Percentiles rank a stretch among this genome's conserved stretches.
phyloP scores from a whole-genome alignment of 2,329 filamentous ascomycete species.

The Penicillium sp. region DNA sequence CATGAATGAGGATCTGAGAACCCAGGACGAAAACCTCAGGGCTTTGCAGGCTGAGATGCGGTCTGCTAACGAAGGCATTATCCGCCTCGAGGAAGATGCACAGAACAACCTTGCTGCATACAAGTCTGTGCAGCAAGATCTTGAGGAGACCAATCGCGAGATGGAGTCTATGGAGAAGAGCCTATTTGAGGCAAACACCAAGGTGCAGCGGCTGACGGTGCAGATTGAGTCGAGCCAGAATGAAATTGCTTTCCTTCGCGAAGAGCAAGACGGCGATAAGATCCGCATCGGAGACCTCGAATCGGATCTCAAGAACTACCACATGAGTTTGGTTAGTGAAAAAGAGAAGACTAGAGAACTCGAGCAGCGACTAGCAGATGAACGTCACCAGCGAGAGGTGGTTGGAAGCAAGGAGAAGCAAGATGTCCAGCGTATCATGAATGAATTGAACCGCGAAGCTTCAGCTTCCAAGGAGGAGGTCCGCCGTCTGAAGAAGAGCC shows the following conservation, averaged over 20 bases:
- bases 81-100: conserved; percentile 86
- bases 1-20: conserved; percentile 68
- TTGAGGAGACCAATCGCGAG: conserved; percentile 80
- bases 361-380: conserved; percentile 71
- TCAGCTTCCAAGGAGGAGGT: conserved; percentile 82
- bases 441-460: conserved; percentile 84
- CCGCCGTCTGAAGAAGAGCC: conserved; percentile 74
- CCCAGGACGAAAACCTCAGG: conserved; percentile 80
- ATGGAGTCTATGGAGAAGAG: conserved; percentile 81
- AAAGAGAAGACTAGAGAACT: conserved; percentile 72
- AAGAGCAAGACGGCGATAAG: conserved; percentile 97
- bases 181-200: conserved; percentile 79
- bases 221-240: conserved; percentile 90
- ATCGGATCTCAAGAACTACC: conserved; percentile 73
- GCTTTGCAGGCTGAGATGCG: conserved; percentile 94
- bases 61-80: conserved; percentile 79
- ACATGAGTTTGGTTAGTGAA: conserved; percentile 78
- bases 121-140: conserved; percentile 75
- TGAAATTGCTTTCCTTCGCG: conserved; percentile 90
- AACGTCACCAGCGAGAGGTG: conserved; percentile 81
- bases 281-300: conserved; percentile 95
- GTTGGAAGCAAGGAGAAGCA: conserved; percentile 88
- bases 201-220: conserved; percentile 81
- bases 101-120: conserved; percentile 75
- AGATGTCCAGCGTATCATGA: conserved; percentile 88